phyloP scores from a whole-genome alignment of 75 land plant species.

The Sequoiadendron giganteum region DNA sequence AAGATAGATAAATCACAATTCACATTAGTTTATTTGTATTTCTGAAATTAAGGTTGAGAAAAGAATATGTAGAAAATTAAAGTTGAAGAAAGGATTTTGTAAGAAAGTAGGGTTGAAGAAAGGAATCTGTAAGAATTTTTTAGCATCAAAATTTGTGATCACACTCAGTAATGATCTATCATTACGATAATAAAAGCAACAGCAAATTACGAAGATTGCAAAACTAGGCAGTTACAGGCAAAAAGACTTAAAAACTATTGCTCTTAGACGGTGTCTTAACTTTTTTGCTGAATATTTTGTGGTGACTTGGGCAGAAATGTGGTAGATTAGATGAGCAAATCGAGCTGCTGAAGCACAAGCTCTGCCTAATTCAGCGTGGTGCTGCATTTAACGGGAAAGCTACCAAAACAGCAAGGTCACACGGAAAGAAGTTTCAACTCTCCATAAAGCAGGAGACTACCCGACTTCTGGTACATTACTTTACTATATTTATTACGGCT shows the following conservation, averaged over 20 bases:
- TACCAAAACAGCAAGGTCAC: conserved; percentile 94
- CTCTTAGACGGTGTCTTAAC: too few relatives aligned
- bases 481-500: neutral
- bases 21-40: neutral
- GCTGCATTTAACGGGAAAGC: conserved; percentile 86
- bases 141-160: too few relatives aligned
- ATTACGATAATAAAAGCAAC: too few relatives aligned
- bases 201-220: too few relatives aligned
- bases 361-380: conserved; percentile 68
- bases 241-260: too few relatives aligned
- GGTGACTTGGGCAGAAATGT: conserved; percentile 56
- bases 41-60: neutral
- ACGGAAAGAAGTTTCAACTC: conserved; percentile 94
- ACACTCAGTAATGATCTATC: too few relatives aligned
- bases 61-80: too few relatives aligned
- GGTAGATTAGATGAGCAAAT: conserved; percentile 91
- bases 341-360: conserved; percentile 76
- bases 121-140: too few relatives aligned
- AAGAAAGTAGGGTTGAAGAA: too few relatives aligned
- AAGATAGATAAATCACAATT: neutral
- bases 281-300: too few relatives aligned
- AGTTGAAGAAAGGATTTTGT: too few relatives aligned
- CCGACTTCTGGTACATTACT: conserved; percentile 66
- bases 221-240: too few relatives aligned
- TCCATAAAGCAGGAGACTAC: conserved; percentile 89